These are phyloP conservation scores for Lentithecium fluviatile DNA, from an alignment of 495 filamentous ascomycete species.

Conservation along the genomic window DNA sequence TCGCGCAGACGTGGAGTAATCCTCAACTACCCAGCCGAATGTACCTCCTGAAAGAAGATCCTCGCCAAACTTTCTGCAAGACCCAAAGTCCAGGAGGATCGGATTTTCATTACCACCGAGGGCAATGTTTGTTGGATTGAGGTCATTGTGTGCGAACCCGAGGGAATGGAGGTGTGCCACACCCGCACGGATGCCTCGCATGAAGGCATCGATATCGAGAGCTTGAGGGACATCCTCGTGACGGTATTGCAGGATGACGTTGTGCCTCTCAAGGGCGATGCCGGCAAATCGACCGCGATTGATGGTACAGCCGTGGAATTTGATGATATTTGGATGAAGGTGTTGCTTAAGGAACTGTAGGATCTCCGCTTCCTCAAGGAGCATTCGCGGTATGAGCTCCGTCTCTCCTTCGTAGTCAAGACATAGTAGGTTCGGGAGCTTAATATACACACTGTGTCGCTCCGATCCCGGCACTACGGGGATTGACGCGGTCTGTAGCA, in stretches of 20 bases:
- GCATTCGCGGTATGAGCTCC: constrained; percentile 6
- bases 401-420: constrained; percentile 7
- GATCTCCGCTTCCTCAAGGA: constrained; percentile 9
- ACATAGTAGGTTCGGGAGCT: constrained; percentile 2
- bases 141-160: constrained; percentile 34
- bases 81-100: constrained; percentile 27
- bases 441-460: neutral
- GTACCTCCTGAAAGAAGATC: constrained; percentile 27
- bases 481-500: too few species aligned
- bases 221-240: constrained; percentile 15
- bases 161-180: constrained; percentile 30
- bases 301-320: constrained; percentile 16
- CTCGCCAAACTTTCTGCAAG: constrained; percentile 27
- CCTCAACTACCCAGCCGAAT: constrained; percentile 24
- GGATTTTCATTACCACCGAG: constrained; percentile 19
- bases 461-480: too few species aligned
- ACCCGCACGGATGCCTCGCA: constrained; percentile 14
- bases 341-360: constrained; percentile 2
- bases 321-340: neutral
- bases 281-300: constrained; percentile 17
- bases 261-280: constrained; percentile 4
- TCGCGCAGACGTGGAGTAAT: constrained; percentile 8
- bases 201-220: constrained; percentile 22
- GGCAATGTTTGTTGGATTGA: constrained; percentile 28
- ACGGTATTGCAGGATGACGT: constrained; percentile 16